Evolutionary conservation across 2,329 filamentous ascomycete genomes (phyloP).

Genomic region (Monilinia fructigena): DNA sequence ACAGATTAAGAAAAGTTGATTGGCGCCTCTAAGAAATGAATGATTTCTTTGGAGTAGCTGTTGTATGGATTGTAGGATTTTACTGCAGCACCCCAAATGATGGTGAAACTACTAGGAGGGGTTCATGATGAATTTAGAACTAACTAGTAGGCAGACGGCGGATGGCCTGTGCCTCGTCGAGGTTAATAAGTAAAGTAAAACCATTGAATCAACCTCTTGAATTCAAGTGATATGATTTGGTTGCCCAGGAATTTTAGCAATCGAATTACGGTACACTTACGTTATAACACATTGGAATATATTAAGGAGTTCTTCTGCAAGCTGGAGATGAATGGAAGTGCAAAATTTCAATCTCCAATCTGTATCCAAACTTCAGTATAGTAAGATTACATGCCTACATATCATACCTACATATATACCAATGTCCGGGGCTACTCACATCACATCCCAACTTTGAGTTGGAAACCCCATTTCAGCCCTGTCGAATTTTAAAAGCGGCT

Average conservation of each 20-base stretch:
- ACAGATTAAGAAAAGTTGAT: constrained; percentile 16
- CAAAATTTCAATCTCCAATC: neutral
- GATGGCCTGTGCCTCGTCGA: constrained; percentile 14
- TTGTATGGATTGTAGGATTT: neutral
- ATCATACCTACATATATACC: too few species aligned
- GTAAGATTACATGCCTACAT: too few species aligned
- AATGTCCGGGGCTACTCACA: neutral
- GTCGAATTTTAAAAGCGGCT: constrained; percentile 3
- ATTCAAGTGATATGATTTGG: neutral
- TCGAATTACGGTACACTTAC: neutral
- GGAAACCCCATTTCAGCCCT: constrained; percentile 1
- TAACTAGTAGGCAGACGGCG: neutral
- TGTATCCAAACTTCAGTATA: neutral
- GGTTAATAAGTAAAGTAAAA: neutral
- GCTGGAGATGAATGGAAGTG: neutral
- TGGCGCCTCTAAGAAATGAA: neutral
- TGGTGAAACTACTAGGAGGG: constrained; percentile 2
- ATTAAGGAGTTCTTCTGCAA: neutral
- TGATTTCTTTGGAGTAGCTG: neutral
- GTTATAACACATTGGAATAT: neutral
- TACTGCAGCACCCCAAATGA: neutral
- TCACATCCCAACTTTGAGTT: neutral
- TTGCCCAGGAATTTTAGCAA: neutral
- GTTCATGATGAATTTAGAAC: constrained; percentile 1
- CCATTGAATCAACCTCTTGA: neutral